Conservation (phyloP, 768 basidiomycete genomes). For the Kwoniella shandongensis region DNA sequence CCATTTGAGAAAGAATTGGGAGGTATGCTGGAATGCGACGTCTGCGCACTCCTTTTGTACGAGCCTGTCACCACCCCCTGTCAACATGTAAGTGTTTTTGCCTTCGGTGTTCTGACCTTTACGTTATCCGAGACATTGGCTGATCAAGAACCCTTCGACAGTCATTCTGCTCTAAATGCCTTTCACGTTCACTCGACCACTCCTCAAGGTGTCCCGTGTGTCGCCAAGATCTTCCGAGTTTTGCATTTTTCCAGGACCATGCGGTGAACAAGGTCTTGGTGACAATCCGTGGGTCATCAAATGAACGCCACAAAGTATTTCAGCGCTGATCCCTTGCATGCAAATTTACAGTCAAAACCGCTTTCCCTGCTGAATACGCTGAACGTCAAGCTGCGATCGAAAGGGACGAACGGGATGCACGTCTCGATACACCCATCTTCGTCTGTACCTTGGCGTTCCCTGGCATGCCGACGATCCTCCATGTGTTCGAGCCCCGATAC, state of each 20-base stretch:
- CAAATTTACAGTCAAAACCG: conserved; percentile 61
- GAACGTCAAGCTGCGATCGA: conserved; percentile 66
- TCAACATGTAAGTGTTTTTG: conserved; percentile 67
- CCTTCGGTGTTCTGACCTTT: not conserved
- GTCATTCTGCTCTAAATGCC: conserved; percentile 88
- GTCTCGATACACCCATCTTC: conserved; percentile 87
- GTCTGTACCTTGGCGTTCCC: conserved; percentile 88
- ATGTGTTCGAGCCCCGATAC: conserved; percentile 94
- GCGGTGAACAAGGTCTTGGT: conserved; percentile 70
- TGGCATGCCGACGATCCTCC: conserved; percentile 80
- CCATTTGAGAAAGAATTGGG: conserved; percentile 56
- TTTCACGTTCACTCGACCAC: conserved; percentile 88
- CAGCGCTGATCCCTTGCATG: too few species aligned
- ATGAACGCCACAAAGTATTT: not conserved
- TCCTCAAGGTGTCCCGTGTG: conserved; percentile 79
- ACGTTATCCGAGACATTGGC: not conserved
- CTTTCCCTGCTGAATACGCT: conserved; percentile 68
- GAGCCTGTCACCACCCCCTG: conserved; percentile 91
- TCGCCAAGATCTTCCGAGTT: conserved; percentile 71
- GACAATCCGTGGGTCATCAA: conserved; percentile 61
- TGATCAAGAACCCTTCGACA: conserved; percentile 45
- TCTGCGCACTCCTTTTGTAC: conserved; percentile 79
- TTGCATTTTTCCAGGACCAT: conserved; percentile 76
- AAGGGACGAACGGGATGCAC: conserved; percentile 72
- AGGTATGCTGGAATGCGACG: conserved; percentile 79